Base-by-base conservation (phyloP, 2,329 filamentous ascomycete genomes). In the Nigrospora osmanthi region DNA sequence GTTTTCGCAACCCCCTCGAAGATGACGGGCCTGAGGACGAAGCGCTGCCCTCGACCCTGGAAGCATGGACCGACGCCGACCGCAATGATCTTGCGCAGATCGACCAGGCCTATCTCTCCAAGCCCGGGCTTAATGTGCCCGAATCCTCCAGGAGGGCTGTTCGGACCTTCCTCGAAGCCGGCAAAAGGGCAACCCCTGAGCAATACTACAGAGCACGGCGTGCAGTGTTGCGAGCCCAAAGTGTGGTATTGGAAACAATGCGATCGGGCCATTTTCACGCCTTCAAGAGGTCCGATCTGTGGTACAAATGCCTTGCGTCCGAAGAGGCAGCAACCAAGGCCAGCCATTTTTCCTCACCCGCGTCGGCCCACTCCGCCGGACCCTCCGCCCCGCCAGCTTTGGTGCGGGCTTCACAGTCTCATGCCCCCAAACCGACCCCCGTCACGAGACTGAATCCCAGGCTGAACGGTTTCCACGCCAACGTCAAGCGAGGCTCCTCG, bases 221-320 rank as follows among this genome's bases (percentile, higher is more conserved):
- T 33, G 85, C 89, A 32, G 84, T 98, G 19, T 63, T 98, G 35
- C 80, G 78, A 49, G 84, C 87, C 0, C 93, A 98, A 61, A 91
- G 87, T 15, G 76, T 80, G 2, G 85, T 90, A 0, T 75, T 96
- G 46, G 87, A 95, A 49, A 83, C 87, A 54, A 87, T 98, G 80
- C 84, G 89, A 57, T 80, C 81, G 17, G 80, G 77, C 13, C 80
- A 95, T 58, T 93, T 93, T 51, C 81, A 85, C 15, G 80, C 79
- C 16, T 98, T 98, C 70, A 95, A 90, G 59, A 87, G 83, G 54
- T 95, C 93, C 0, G 93, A 97, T 58, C 66, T 98, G 1, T 98
- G 89, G 62, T 97, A 93, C 71, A 98, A 98, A 62, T 96, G 90
- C 60, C 73, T 98, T 1, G 89, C 91, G 9, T 87, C 91, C 12